A percentile compares a stretch with the other conserved stretches of the same genome.
Evolutionary conservation across 139 green algal genomes (phyloP).

Genomic region (Tetraselmis striata): DNA sequence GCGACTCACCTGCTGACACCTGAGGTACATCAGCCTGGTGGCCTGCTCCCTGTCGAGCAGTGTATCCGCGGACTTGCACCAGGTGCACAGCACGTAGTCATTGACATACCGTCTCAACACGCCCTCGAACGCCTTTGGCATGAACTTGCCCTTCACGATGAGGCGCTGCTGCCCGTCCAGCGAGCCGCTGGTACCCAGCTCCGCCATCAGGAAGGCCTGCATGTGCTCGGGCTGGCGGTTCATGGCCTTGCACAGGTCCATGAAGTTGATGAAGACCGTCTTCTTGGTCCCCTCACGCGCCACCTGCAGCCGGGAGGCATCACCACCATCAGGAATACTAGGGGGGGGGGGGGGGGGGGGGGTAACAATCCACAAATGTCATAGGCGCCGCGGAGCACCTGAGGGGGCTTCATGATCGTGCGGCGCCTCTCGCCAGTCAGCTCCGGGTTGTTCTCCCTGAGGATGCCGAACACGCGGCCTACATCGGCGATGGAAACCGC

Average conservation of each 20-base stretch:
- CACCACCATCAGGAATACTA: too few species aligned
- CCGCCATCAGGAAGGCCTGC: constrained; percentile 84
- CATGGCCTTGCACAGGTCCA: constrained; percentile 94
- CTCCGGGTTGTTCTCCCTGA: constrained; percentile 94
- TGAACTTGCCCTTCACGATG: constrained; percentile 94
- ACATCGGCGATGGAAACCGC: too few species aligned
- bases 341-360: too few species aligned
- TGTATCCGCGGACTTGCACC: constrained; percentile 95
- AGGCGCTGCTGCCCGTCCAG: constrained; percentile 91
- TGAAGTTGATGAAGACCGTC: constrained; percentile 99
- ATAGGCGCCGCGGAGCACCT: constrained; percentile 38
- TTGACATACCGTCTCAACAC: constrained; percentile 95
- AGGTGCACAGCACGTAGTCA: constrained; percentile 96
- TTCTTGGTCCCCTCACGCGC: constrained; percentile 98
- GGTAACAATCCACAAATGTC: too few species aligned
- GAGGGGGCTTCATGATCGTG: constrained; percentile 95
- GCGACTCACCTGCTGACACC: constrained; percentile 67
- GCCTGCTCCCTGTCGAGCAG: constrained; percentile 81
- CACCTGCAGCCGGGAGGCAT: constrained; percentile 71
- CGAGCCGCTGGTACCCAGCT: constrained; percentile 86
- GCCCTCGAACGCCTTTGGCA: constrained; percentile 96
- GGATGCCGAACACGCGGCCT: constrained; percentile 94
- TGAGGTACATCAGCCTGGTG: constrained; percentile 84
- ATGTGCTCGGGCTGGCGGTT: constrained; percentile 75
- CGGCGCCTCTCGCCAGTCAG: constrained; percentile 88